Conservation (phyloP, 2,329 filamentous ascomycete genomes). For the Leptodontidium sp. region DNA sequence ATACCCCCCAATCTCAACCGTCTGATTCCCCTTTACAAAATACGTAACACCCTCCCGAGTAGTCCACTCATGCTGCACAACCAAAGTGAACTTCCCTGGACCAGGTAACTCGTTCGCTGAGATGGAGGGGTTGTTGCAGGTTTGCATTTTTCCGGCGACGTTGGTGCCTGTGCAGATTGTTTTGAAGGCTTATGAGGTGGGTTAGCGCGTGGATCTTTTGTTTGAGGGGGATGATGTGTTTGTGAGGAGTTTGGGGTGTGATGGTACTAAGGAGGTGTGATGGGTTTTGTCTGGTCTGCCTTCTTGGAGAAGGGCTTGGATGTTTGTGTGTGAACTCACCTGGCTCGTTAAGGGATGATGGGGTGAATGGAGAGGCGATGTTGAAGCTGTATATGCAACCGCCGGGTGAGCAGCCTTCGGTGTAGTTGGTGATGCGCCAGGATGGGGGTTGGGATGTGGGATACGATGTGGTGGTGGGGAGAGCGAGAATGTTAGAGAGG, state of each 20-base stretch:
- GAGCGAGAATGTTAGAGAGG: background rate
- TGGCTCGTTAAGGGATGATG: constrained; percentile 14
- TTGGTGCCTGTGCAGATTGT: constrained; percentile 4
- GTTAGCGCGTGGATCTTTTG: too few relatives aligned
- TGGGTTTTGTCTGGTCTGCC: too few relatives aligned
- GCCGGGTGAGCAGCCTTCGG: constrained; percentile 14
- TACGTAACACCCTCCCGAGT: background rate
- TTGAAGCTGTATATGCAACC: constrained; percentile 5
- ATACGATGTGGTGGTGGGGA: background rate
- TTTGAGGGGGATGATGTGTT: too few relatives aligned
- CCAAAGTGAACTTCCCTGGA: background rate
- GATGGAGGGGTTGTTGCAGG: background rate
- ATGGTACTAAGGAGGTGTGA: too few relatives aligned
- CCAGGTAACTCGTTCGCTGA: background rate
- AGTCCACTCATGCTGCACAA: constrained; percentile 6
- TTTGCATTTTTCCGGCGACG: background rate
- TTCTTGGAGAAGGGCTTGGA: too few relatives aligned
- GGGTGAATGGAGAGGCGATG: background rate
- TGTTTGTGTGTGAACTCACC: too few relatives aligned
- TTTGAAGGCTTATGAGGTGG: background rate
- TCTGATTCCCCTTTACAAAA: constrained; percentile 6
- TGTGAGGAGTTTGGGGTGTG: too few relatives aligned
- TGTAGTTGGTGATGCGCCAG: constrained; percentile 11
- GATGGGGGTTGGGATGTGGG: background rate
- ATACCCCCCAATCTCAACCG: constrained; percentile 9